phyloP scores from a whole-genome alignment of 768 basidiomycete species.

The Mycena latifolia region DNA sequence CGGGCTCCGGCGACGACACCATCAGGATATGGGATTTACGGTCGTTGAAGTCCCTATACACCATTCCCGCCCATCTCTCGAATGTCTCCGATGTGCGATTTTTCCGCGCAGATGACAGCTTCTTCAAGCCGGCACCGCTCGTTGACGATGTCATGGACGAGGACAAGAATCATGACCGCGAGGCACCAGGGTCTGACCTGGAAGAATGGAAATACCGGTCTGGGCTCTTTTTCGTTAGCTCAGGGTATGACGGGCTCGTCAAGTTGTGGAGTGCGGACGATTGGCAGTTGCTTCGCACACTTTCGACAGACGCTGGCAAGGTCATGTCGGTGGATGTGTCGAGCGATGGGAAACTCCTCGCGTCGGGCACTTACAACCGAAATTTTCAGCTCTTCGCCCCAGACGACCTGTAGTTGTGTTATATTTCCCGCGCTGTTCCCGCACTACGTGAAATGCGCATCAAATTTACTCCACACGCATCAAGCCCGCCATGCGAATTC shows the following conservation, averaged over 20 bases:
- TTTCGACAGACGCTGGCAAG: slow-evolving; percentile 96
- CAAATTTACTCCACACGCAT: too few relatives aligned
- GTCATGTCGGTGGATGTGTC: slow-evolving; percentile 98
- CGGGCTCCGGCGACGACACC: slow-evolving; percentile 97
- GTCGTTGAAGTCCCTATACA: slow-evolving; percentile 91
- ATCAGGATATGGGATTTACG: slow-evolving; percentile 99
- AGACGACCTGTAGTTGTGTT: slow-evolving; percentile 62
- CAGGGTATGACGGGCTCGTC: slow-evolving; percentile 95
- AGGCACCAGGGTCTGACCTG: slow-evolving; percentile 49
- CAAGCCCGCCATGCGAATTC: too few relatives aligned
- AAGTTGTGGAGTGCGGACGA: slow-evolving; percentile 99
- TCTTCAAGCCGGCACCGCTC: slow-evolving; percentile 54
- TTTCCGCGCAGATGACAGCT: slow-evolving; percentile 77
- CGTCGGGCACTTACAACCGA: slow-evolving; percentile 92
- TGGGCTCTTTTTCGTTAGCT: slow-evolving; percentile 92
- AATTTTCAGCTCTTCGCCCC: slow-evolving; percentile 95
- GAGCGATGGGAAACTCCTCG: slow-evolving; percentile 85
- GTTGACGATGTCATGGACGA: slow-evolving; percentile 66
- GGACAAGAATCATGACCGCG: slow-evolving; percentile 51
- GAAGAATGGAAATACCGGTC: slow-evolving; percentile 87
- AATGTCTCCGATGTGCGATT: slow-evolving; percentile 97
- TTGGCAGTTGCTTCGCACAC: slow-evolving; percentile 91
- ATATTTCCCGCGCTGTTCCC: neutral
- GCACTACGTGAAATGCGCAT: too few relatives aligned
- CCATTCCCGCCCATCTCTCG: slow-evolving; percentile 95